phyloP scores from a whole-genome alignment of 2,329 filamentous ascomycete genomes.

The Ampelomyces quisqualis region DNA sequence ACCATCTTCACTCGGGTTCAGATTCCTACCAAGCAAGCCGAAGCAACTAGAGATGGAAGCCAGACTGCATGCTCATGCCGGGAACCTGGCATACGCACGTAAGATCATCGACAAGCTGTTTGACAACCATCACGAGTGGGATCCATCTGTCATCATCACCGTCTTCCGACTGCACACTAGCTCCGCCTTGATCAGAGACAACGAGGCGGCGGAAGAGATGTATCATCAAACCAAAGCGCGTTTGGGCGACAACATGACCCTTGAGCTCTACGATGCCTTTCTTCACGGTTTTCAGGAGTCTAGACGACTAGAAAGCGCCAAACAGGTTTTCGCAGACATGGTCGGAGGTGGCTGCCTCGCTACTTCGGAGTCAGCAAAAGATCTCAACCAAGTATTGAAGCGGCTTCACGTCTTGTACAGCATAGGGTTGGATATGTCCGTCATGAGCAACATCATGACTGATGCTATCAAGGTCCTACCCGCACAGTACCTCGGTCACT shows the following conservation, averaged over 20 bases:
- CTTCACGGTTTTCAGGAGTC: slow-evolving; percentile 69
- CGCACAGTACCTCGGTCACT: slow-evolving; percentile 66
- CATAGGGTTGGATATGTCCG: slow-evolving; percentile 31
- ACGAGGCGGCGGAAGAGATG: slow-evolving; percentile 53
- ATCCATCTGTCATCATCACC: slow-evolving; percentile 62
- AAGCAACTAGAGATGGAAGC: slow-evolving; percentile 63
- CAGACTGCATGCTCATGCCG: slow-evolving; percentile 61
- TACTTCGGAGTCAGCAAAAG: slow-evolving; percentile 43
- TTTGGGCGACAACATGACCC: slow-evolving; percentile 61
- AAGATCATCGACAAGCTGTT: slow-evolving; percentile 58
- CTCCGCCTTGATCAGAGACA: slow-evolving; percentile 44
- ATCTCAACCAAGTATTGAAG: slow-evolving; percentile 23
- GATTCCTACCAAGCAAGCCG: slow-evolving; percentile 20
- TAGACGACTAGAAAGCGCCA: slow-evolving; percentile 64
- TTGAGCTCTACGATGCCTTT: slow-evolving; percentile 75
- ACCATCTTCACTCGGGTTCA: slow-evolving; percentile 1
- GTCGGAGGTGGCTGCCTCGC: slow-evolving; percentile 58
- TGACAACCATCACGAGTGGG: slow-evolving; percentile 46
- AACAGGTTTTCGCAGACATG: slow-evolving; percentile 85
- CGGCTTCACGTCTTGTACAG: slow-evolving; percentile 32
- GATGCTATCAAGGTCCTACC: slow-evolving; percentile 56
- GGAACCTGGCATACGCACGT: slow-evolving; percentile 61
- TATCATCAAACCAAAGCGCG: slow-evolving; percentile 60
- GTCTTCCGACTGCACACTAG: slow-evolving; percentile 69
- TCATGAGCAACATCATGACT: slow-evolving; percentile 33